phyloP scores from a whole-genome alignment of 208 protist species.

The Leishmania guyanensis region DNA sequence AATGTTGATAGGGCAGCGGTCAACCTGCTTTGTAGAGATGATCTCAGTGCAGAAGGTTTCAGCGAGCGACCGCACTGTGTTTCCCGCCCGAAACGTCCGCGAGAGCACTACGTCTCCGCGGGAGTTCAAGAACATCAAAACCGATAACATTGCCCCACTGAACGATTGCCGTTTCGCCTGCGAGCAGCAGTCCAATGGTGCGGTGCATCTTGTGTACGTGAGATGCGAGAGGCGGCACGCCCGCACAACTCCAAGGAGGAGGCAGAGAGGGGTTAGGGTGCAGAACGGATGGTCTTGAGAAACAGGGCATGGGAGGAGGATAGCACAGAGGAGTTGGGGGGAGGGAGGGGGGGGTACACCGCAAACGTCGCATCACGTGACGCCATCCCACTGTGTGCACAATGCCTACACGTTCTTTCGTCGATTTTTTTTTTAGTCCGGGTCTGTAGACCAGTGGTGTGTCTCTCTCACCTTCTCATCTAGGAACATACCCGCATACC shows the following conservation, averaged over 20 bases:
- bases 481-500: slow-evolving; percentile 2
- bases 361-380: background rate
- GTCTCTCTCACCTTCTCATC: background rate
- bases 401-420: background rate
- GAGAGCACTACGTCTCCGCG: slow-evolving; percentile 89
- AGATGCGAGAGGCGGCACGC: background rate
- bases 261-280: background rate
- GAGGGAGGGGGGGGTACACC: background rate
- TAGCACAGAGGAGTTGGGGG: background rate
- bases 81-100: slow-evolving; percentile 78
- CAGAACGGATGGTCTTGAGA: background rate
- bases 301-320: slow-evolving; percentile 3
- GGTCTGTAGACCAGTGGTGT: background rate
- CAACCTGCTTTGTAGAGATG: slow-evolving; percentile 61
- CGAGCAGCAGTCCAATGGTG: background rate
- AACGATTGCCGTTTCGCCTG: background rate
- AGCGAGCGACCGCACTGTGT: slow-evolving; percentile 71
- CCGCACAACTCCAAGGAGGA: background rate
- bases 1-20: slow-evolving; percentile 91
- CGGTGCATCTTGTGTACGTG: background rate
- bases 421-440: background rate
- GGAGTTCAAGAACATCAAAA: slow-evolving; percentile 89
- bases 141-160: slow-evolving; percentile 64
- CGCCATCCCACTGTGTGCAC: background rate
- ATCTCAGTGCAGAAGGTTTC: slow-evolving; percentile 91